Evolutionary conservation across 176 grass and related monocot genomes (phyloP).

Genomic region (Aegilops umbellulata): DNA sequence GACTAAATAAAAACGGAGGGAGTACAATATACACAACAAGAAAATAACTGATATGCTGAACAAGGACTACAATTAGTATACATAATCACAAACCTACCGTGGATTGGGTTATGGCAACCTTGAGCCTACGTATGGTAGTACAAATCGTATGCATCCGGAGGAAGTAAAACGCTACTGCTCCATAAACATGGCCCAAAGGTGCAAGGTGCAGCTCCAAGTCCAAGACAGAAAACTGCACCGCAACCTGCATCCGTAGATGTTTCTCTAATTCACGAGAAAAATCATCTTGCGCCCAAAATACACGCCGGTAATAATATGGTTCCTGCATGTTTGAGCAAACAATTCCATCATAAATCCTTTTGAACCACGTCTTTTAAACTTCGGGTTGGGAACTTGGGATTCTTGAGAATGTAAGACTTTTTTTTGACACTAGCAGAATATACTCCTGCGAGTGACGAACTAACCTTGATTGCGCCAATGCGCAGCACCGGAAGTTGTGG

Average conservation of each 20-base stretch:
- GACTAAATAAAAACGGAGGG: too few relatives aligned
- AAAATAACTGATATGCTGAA: neutral
- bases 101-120: neutral
- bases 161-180: neutral
- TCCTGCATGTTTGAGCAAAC: too few relatives aligned
- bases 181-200: neutral
- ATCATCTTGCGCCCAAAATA: too few relatives aligned
- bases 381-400: too few relatives aligned
- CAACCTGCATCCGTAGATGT: neutral
- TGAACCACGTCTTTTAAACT: too few relatives aligned
- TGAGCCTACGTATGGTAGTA: neutral
- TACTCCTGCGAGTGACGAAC: too few relatives aligned
- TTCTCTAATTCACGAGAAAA: neutral
- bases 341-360: too few relatives aligned
- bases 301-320: too few relatives aligned
- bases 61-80: too few relatives aligned
- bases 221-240: neutral
- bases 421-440: too few relatives aligned
- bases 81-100: neutral
- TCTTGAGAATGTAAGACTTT: too few relatives aligned
- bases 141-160: neutral
- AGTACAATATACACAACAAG: neutral
- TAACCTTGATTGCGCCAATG: neutral
- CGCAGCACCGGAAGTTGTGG: neutral
- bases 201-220: neutral